Evolutionary conservation across 2,329 filamentous ascomycete genomes (phyloP), one percentile per base, ranked within the genome.

Genomic region (Colletotrichum caudatum): DNA sequence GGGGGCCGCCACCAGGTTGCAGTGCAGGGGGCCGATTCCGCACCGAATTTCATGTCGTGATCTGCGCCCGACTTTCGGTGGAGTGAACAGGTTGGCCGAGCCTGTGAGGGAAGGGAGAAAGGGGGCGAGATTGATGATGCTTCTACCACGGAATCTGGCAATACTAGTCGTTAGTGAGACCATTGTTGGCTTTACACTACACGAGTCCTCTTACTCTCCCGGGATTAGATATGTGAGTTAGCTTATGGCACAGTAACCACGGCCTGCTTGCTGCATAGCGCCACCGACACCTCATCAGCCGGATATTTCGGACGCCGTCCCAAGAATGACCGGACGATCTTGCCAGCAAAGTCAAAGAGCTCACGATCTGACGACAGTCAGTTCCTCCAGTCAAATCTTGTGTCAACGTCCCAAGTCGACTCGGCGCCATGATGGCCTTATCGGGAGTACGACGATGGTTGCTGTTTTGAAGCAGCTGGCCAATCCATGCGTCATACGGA

Each of bases 261-360:
- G 29, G 29, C 29, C 29, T 29, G 64, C 59, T 39, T 54, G 39
- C 26, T 56, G 41, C 65, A 64, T 64, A 54, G 59, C 59, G 65
- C 65, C 64, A 54, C 57, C 54, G 69, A 66, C 48, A 61, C 59
- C 64, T 64, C 69, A 72, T 69, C 63, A 61, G 48, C 66, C 59
- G 65, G 54, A 29, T 60, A 56, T 33, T 64, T 72, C 48, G 69
- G 69, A 9, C 53, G 23, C 51, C 26, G 50, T 59, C 58, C 33
- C 29, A 69, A 54, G 7, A 33, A 50, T 41, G 51, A 26, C 53
- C 59, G 65, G 59, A 64, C 69, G 65, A 37, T n/a, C n/a, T 39
- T 71, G 57, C 67, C 57, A 70, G 23, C 33, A 26, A 50, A 61
- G 41, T 18, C 8, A 46, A 46, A 46, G 39, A 46, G 14, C 9